Base-by-base conservation (phyloP, 495 filamentous ascomycete genomes). In the Podospora pseudopauciseta region DNA sequence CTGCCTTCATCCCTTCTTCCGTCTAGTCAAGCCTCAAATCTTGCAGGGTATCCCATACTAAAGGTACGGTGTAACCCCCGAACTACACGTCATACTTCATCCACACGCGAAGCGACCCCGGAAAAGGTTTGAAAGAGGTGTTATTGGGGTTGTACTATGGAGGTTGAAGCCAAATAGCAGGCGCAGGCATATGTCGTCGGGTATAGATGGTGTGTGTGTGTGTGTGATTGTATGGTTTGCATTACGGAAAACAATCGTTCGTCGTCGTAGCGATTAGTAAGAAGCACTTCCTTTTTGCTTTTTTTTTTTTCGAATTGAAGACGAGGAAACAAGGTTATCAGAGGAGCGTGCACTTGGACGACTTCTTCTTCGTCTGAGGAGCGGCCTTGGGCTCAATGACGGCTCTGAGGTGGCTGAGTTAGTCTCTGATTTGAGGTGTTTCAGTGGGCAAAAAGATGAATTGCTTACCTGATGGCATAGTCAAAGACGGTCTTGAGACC, bases 401-500 rank as follows among this genome's bases (percentile, higher is more conserved):
- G 65, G 93, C 93, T 63, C 93, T 95, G 73, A 58, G 30, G 3
- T 49, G 39, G 13, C 13, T 13, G 44, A 15, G 67, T 78, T 65
- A 79, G 74, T 54, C 19, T 57, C 13, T 49, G 39, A 3, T 49
- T 2, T 49, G 39, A 49, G 39, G 7, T 13, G 15, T 49, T 13
- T 49, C 30, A 6, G 30, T 4, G 30, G 30, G 3, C 0, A 49
- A 49, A 11, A 49, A 16, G 60, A 23, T 39, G 54, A 7, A 56
- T 23, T 19, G 78, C 80, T 67, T 75, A 97, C 94, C 93, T 87
- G 76, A 99, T 99, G 53, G 95, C 95, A 76, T 97, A 92, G 73
- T 99, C 95, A 76, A 99, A 99, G 60, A 99, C 96, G 65, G 92
- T 94, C 87, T 99, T 99, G 72, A 99, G 79, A 75, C 96, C 96